Evolutionary conservation across 306 rosid species (phyloP).

Genomic region (Potentilla sterilis): DNA sequence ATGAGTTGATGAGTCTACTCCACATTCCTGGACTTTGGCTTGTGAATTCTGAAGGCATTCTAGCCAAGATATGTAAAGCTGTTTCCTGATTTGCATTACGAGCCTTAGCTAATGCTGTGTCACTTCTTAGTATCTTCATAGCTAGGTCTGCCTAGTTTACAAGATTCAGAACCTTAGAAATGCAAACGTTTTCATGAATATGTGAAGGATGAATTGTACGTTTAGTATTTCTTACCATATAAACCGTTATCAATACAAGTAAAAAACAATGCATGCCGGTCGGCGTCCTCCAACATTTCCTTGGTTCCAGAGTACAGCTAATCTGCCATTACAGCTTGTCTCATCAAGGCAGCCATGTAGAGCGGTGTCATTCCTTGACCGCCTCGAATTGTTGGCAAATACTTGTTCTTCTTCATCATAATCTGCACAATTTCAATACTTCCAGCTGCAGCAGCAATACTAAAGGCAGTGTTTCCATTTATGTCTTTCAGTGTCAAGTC

Average conservation of each 20-base stretch:
- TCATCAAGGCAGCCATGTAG: constrained; percentile 7
- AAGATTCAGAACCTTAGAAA: neutral
- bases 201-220: neutral
- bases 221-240: neutral
- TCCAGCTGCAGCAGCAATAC: constrained; percentile 22
- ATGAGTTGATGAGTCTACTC: neutral
- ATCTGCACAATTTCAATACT: constrained; percentile 8
- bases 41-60: constrained; percentile 9
- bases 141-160: constrained; percentile 18
- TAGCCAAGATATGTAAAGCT: constrained; percentile 29
- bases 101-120: neutral
- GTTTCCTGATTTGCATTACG: neutral
- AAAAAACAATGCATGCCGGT: neutral
- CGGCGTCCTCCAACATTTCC: no score
- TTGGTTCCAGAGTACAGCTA: neutral
- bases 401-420: neutral
- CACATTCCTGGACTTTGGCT: constrained; percentile 3
- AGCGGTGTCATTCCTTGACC: neutral
- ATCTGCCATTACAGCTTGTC: constrained; percentile 1
- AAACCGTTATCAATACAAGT: constrained; percentile 2
- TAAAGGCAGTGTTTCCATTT: constrained; percentile 3
- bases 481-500: neutral
- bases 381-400: neutral
- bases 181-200: neutral
- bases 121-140: neutral